These are phyloP conservation scores for Penicillium digitatum DNA, from an alignment of 2,329 filamentous ascomycete species.

Conservation along the genomic window DNA sequence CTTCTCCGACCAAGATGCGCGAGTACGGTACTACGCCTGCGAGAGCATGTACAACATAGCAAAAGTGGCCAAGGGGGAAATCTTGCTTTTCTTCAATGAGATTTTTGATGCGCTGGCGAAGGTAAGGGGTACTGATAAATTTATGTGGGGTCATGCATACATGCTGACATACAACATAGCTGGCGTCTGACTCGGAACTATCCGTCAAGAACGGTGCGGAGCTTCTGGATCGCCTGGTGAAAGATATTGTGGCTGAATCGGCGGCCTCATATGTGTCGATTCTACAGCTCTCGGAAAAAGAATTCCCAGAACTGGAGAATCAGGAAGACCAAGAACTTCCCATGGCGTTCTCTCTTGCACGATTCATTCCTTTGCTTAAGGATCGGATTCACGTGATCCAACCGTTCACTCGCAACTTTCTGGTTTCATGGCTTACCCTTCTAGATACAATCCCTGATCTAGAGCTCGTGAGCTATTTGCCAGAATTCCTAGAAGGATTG, in stretches of 20 bases:
- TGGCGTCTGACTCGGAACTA: constrained; percentile 90
- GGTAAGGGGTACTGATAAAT: constrained; percentile 48
- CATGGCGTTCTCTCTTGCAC: constrained; percentile 84
- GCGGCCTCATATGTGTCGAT: constrained; percentile 92
- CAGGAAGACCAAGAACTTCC: constrained; percentile 53
- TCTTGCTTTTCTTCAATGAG: constrained; percentile 94
- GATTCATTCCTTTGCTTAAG: constrained; percentile 88
- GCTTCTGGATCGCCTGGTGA: constrained; percentile 86
- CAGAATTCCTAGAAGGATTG: constrained; percentile 83
- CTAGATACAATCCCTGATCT: constrained; percentile 95
- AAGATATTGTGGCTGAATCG: constrained; percentile 93
- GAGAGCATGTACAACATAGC: constrained; percentile 99
- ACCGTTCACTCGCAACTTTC: constrained; percentile 88
- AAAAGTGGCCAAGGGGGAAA: constrained; percentile 97
- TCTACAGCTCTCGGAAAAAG: constrained; percentile 61
- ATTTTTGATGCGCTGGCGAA: constrained; percentile 98
- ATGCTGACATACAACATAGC: constrained; percentile 48
- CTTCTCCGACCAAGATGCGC: constrained; percentile 96
- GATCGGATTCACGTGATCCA: constrained; percentile 93
- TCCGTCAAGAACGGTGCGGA: constrained; percentile 98
- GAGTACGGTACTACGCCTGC: constrained; percentile 95
- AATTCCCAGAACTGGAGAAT: constrained; percentile 40
- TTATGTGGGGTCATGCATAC: not conserved
- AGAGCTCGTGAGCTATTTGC: constrained; percentile 87
- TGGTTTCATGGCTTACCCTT: constrained; percentile 93